These are phyloP conservation scores for Sporothrix schenckii DNA, from an alignment of 2,329 filamentous ascomycete species.

Conservation along the genomic window DNA sequence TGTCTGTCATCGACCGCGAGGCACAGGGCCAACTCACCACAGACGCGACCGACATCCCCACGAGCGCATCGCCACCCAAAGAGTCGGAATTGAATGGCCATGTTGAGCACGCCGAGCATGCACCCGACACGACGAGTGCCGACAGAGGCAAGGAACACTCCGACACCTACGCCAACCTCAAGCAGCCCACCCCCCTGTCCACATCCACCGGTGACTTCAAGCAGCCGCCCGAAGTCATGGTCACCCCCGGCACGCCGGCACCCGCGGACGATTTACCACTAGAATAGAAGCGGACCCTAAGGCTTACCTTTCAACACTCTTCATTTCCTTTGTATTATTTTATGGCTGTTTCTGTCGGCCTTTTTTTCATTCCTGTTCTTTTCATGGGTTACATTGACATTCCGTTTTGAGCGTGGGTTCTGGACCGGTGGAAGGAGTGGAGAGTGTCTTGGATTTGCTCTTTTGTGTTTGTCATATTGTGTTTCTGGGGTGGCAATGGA, in stretches of 20 bases:
- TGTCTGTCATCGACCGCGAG: constrained; percentile 40
- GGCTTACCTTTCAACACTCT: neutral
- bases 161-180: neutral
- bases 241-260: constrained; percentile 57
- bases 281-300: neutral
- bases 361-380: neutral
- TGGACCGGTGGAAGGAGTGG: neutral
- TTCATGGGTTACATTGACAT: neutral
- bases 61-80: constrained; percentile 34
- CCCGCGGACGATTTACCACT: constrained; percentile 34
- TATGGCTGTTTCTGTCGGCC: too few relatives aligned
- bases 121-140: neutral
- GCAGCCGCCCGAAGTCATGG: constrained; percentile 48
- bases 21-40: constrained; percentile 30
- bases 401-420: neutral
- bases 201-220: constrained; percentile 31
- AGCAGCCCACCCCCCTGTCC: neutral
- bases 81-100: constrained; percentile 43
- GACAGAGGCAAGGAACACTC: neutral
- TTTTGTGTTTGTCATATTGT: neutral
- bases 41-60: constrained; percentile 25
- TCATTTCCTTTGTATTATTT: neutral
- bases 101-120: constrained; percentile 45
- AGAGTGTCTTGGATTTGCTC: neutral
- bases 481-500: constrained; percentile 15